A percentile compares a stretch with the other conserved stretches of the same genome.
Evolutionary conservation across 2,329 filamentous ascomycete species (phyloP).

Genomic region (Ceratocystis colombiana): DNA sequence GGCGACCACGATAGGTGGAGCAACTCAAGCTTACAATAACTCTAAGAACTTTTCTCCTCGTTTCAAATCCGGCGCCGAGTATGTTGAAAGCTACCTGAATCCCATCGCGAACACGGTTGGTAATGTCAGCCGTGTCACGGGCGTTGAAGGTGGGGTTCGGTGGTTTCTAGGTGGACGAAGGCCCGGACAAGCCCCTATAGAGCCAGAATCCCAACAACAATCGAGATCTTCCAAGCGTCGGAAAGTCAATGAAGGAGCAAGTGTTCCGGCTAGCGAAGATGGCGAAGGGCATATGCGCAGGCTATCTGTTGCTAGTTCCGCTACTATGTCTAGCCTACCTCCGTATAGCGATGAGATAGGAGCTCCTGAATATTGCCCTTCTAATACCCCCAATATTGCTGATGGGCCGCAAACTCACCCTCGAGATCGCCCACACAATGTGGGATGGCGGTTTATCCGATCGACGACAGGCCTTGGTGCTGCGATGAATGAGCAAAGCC

Average conservation of each 20-base stretch:
- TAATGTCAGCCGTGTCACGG: constrained; percentile 71
- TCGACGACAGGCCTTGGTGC: constrained; percentile 84
- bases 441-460: constrained; percentile 57
- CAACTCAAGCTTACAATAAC: constrained; percentile 72
- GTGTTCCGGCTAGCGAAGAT: constrained; percentile 24
- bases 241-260: constrained; percentile 41
- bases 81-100: constrained; percentile 78
- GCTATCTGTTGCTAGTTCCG: constrained; percentile 23
- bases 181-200: constrained; percentile 39
- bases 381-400: constrained; percentile 31
- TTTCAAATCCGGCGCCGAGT: constrained; percentile 81
- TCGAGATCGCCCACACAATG: constrained; percentile 16
- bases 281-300: constrained; percentile 30
- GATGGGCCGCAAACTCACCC: constrained; percentile 25
- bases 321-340: constrained; percentile 18
- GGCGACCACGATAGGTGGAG: constrained; percentile 73
- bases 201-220: constrained; percentile 34
- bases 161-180: constrained; percentile 63
- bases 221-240: constrained; percentile 47
- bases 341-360: constrained; percentile 18
- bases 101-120: constrained; percentile 81
- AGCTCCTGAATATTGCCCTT: constrained; percentile 25
- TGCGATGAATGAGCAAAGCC: constrained; percentile 80
- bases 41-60: constrained; percentile 86
- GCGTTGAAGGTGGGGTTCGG: constrained; percentile 75